A percentile compares a stretch with the other conserved stretches of the same genome.
phyloP scores from a whole-genome alignment of 257 asterid genomes.

The Salvia splendens region DNA sequence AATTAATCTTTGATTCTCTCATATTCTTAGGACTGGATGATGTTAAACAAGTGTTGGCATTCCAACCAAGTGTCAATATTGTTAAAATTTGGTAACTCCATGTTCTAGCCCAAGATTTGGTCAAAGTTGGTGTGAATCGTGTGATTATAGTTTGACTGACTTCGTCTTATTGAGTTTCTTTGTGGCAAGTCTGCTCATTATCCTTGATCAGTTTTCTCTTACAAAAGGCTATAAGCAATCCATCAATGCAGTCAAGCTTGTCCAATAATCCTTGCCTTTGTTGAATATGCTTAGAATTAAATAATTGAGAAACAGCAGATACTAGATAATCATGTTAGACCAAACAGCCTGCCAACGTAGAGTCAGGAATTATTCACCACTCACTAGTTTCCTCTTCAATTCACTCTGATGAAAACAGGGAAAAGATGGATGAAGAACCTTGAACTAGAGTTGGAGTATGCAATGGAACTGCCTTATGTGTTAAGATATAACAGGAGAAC shows the following conservation, averaged over 20 bases:
- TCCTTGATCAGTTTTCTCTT: constrained; percentile 2
- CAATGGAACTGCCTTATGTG: not conserved
- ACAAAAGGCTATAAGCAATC: not conserved
- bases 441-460: not conserved
- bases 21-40: not conserved
- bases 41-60: not conserved
- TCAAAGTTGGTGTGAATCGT: not conserved
- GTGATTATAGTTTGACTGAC: not conserved
- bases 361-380: too few species aligned
- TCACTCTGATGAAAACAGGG: not conserved
- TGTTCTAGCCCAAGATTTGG: not conserved
- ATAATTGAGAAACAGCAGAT: too few species aligned
- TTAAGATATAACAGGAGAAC: not conserved
- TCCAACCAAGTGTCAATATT: not conserved
- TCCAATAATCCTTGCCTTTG: not conserved
- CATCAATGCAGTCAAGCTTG: not conserved
- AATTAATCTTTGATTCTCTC: not conserved
- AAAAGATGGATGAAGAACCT: not conserved
- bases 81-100: not conserved
- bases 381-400: not conserved
- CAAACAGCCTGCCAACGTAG: not conserved
- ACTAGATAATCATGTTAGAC: not conserved
- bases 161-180: not conserved
- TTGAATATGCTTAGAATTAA: not conserved
- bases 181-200: not conserved